Evolutionary conservation across 192 early-diverging fungal species (phyloP).

Genomic region (Spinellus fusiger): DNA sequence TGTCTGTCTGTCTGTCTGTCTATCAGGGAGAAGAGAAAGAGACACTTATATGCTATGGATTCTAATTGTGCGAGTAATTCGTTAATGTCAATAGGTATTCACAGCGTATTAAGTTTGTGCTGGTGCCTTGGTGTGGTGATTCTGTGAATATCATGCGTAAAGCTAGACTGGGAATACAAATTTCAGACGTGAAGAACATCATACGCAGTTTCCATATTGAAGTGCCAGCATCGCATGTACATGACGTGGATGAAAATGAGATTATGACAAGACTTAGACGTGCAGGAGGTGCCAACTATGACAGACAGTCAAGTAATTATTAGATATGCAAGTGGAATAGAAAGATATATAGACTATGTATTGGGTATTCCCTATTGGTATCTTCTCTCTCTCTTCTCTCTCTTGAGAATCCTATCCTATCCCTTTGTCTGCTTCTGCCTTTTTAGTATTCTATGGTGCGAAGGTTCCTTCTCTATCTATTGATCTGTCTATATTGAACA

Average conservation of each 20-base stretch:
- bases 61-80: neutral
- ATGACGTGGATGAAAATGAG: slow-evolving; percentile 58
- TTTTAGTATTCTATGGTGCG: no score
- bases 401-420: no score
- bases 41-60: no score
- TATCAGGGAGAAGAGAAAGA: neutral
- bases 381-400: no score
- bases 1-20: neutral
- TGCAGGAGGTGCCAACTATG: slow-evolving; percentile 52
- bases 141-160: slow-evolving; percentile 69
- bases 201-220: slow-evolving; percentile 67
- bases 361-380: no score
- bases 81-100: slow-evolving; percentile 39
- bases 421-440: no score
- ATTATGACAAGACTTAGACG: slow-evolving; percentile 60
- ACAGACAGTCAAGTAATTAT: slow-evolving; percentile 43
- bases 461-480: no score
- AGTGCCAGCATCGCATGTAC: slow-evolving; percentile 48
- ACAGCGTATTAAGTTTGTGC: slow-evolving; percentile 57
- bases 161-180: slow-evolving; percentile 75
- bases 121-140: slow-evolving; percentile 64
- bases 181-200: slow-evolving; percentile 70
- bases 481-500: no score
- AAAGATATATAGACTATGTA: neutral
- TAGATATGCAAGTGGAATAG: slow-evolving; percentile 9